phyloP scores from a whole-genome alignment of 2,329 filamentous ascomycete genomes.

The Stenocarpella maydis region DNA sequence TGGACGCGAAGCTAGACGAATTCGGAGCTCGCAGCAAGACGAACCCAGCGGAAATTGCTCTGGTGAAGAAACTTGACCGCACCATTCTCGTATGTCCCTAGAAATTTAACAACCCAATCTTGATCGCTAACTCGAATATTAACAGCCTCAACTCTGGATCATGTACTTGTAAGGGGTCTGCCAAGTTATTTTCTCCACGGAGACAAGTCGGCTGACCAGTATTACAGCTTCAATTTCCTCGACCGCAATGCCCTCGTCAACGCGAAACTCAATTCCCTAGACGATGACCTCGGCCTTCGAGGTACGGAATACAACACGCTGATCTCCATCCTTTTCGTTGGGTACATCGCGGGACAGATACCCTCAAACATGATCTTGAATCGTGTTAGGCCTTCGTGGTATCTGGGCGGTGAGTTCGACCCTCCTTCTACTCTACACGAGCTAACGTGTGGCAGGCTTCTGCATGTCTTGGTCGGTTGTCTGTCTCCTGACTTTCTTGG shows the following conservation, averaged over 20 bases:
- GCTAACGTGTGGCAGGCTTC: slow-evolving; percentile 3
- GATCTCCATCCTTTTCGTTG: slow-evolving; percentile 18
- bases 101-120: too few relatives aligned
- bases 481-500: not conserved
- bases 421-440: not conserved
- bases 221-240: slow-evolving; percentile 39
- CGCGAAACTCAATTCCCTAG: slow-evolving; percentile 51
- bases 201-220: not conserved
- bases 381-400: slow-evolving; percentile 43
- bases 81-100: slow-evolving; percentile 45
- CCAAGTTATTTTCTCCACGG: not conserved
- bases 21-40: slow-evolving; percentile 46
- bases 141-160: slow-evolving; percentile 11
- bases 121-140: not conserved
- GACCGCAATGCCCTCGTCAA: slow-evolving; percentile 66
- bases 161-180: slow-evolving; percentile 6
- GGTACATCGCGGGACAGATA: slow-evolving; percentile 56
- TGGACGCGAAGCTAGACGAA: not conserved
- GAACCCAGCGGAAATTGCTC: slow-evolving; percentile 45
- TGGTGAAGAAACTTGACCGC: slow-evolving; percentile 48
- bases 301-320: slow-evolving; percentile 10
- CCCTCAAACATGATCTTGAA: slow-evolving; percentile 55
- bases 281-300: slow-evolving; percentile 9
- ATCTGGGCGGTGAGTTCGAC: slow-evolving; percentile 36
- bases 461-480: slow-evolving; percentile 48